These are phyloP conservation scores for Lasiodiplodia citricola DNA, from an alignment of 2,329 filamentous ascomycete species.

Conservation along the genomic window DNA sequence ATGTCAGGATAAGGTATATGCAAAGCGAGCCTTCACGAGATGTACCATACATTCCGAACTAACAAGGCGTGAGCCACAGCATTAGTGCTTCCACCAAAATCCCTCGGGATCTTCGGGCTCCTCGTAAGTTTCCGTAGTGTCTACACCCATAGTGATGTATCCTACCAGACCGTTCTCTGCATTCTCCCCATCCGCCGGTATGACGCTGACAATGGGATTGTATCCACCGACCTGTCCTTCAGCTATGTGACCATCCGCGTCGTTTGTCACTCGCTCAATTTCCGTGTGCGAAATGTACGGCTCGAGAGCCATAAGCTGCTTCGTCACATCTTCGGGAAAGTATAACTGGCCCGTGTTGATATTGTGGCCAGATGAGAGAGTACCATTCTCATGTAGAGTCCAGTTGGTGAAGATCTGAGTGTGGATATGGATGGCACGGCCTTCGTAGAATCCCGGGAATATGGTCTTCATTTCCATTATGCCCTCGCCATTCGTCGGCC, in stretches of 20 bases:
- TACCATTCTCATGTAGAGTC: background rate
- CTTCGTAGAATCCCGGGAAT: background rate
- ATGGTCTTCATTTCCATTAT: background rate
- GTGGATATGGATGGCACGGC: background rate
- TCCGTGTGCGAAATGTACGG: constrained; percentile 42
- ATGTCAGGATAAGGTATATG: no score
- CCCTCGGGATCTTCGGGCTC: background rate
- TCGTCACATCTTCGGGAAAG: constrained; percentile 36
- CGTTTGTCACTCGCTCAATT: constrained; percentile 45
- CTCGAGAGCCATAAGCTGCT: constrained; percentile 41
- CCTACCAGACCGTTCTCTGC: constrained; percentile 43
- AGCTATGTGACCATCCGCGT: constrained; percentile 31
- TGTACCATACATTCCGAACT: no score
- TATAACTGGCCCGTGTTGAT: constrained; percentile 39
- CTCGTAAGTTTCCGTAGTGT: constrained; percentile 24
- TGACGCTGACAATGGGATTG: background rate
- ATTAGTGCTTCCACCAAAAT: background rate
- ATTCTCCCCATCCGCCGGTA: constrained; percentile 37
- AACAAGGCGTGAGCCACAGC: no score
- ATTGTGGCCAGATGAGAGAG: background rate
- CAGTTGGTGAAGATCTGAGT: background rate
- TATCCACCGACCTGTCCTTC: constrained; percentile 18
- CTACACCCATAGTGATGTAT: constrained; percentile 45
- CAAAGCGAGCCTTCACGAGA: no score
- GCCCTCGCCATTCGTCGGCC: constrained; percentile 34